These are phyloP conservation scores for Leishmania aethiopica DNA, from an alignment of 208 protist species.

Conservation along the genomic window DNA sequence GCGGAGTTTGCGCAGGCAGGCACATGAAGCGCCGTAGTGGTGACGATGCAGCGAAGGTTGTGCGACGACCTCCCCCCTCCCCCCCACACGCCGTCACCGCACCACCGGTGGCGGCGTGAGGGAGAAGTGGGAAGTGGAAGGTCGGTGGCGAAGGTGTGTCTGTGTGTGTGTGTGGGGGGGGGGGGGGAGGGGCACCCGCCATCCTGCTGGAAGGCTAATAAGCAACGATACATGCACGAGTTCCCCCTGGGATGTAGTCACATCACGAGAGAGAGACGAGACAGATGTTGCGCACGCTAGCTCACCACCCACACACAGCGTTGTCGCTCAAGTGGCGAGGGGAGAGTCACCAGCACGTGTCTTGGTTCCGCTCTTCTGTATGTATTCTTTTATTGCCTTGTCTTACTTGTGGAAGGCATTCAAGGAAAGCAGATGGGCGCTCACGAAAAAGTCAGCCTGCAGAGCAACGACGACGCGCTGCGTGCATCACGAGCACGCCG, in stretches of 20 bases:
- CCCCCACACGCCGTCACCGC: background rate
- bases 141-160: background rate
- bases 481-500: constrained; percentile 1
- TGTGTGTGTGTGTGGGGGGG: too few species aligned
- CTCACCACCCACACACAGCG: background rate
- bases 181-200: too few species aligned
- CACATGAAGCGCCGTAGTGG: background rate
- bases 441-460: background rate
- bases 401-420: background rate
- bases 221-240: background rate
- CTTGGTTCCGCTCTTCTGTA: background rate
- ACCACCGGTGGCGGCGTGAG: background rate
- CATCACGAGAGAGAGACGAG: background rate
- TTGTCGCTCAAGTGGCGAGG: background rate
- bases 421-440: background rate
- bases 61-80: background rate
- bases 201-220: background rate
- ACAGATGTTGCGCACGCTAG: background rate
- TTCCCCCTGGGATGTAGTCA: background rate
- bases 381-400: background rate
- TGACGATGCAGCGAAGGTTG: background rate
- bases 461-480: background rate
- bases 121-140: background rate
- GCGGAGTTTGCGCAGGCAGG: constrained; percentile 14
- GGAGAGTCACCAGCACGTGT: background rate